A percentile compares a stretch with the other conserved stretches of the same genome.
Evolutionary conservation across 345 rosid species (phyloP).

Genomic region (Orychophragmus violaceus): DNA sequence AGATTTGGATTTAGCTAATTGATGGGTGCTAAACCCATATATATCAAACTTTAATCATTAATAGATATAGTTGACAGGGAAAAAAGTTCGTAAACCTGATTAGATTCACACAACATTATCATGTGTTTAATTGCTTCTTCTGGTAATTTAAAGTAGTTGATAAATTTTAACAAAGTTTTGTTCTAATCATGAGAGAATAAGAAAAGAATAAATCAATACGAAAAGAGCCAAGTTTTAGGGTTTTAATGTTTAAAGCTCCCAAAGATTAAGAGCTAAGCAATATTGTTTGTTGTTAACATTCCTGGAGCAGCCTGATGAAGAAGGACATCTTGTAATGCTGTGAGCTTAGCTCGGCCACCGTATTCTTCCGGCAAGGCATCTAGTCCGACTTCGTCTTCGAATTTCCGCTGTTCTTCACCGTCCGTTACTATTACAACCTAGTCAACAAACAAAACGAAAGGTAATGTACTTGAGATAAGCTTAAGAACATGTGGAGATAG

Average conservation of each 20-base stretch:
- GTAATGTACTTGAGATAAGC: not conserved
- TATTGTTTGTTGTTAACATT: not conserved
- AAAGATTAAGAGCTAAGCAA: not conserved
- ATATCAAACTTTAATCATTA: too few relatives aligned
- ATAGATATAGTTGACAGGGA: too few relatives aligned
- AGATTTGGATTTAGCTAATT: too few relatives aligned
- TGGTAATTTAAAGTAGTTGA: not conserved
- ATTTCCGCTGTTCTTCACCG: conserved; percentile 40
- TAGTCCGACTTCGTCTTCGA: not conserved
- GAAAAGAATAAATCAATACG: not conserved
- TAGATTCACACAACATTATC: too few relatives aligned
- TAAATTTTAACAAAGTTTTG: not conserved
- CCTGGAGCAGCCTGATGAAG: not conserved
- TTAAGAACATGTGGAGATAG: not conserved
- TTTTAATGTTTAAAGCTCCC: not conserved
- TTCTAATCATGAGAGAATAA: not conserved
- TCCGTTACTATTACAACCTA: conserved; percentile 59
- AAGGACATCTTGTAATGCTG: not conserved
- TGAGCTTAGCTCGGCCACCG: conserved; percentile 56
- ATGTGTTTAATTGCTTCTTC: not conserved
- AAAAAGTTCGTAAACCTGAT: too few relatives aligned
- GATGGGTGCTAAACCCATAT: too few relatives aligned
- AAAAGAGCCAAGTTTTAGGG: not conserved
- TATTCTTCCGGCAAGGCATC: conserved; percentile 64
- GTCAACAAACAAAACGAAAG: not conserved